Base-by-base conservation (phyloP, 371 early-diverging fungal species). In the Mucor circinelloides region DNA sequence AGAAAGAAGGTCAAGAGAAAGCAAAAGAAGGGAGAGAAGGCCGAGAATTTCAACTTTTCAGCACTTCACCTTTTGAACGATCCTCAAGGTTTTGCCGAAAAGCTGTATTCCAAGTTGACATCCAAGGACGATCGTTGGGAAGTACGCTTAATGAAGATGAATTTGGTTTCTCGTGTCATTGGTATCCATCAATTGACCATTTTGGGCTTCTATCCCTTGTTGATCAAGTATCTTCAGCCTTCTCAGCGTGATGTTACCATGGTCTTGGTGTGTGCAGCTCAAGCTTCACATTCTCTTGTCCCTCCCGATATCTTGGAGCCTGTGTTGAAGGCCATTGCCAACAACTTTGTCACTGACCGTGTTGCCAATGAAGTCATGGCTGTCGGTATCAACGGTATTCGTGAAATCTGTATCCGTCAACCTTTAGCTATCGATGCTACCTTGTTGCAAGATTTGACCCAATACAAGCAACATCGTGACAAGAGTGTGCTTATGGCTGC, bases 1-100 rank as follows among this genome's bases (percentile, higher is more conserved):
- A 80, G 93, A 56, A 91, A 90, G 79, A 93, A 80, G 74, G 81
- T 92, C 50, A 70, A 78, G 70, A 66, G 82, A 65, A 90, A 89
- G 73, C 81, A 86, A 56, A 82, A 84, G 38, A 74, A 82, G 60
- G 89, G 85, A 69, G 79, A 79, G 25, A 89, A 89, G 63, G 91
- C 91, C 21, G 95, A 91, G 68, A 75, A 69, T 15, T 93, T 94
- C 79, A 94, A 94, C 70, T 98, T 98, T 69, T 95, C 96, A 6
- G 97, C 96, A 0, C 84, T 97, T 21, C 96, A 96, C 69, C 79
- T 97, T 27, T 59, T 99, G 60, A 94, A 98, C 74, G 98, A 98
- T 77, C 95, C 99, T 38, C 98, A 98, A 85, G 93, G 90, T 17
- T 96, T 96, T 76, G 90, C 93, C 34, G 98, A 99, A 69, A 94